Evolutionary conservation across 176 grass and related monocot genomes (phyloP).

Genomic region (Pharus latifolius): DNA sequence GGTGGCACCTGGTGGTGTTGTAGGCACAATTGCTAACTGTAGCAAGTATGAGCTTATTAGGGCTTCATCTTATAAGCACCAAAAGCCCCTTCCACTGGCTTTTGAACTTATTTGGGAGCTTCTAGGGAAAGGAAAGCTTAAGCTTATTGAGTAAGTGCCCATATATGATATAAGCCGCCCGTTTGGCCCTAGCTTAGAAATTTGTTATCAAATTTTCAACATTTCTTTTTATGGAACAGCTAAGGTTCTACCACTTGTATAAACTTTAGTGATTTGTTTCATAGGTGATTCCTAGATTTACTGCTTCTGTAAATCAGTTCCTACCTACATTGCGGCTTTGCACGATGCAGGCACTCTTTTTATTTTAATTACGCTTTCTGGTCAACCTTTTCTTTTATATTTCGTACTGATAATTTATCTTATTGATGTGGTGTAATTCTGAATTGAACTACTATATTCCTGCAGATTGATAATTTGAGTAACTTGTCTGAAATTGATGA

Average conservation of each 20-base stretch:
- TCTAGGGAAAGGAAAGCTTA: too few relatives aligned
- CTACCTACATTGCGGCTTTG: not conserved
- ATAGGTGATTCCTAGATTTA: not conserved
- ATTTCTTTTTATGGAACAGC: not conserved
- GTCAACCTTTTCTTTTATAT: conserved; percentile 10
- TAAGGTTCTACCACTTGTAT: not conserved
- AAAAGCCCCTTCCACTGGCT: too few relatives aligned
- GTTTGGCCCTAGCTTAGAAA: not conserved
- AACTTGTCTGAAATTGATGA: conserved; percentile 86
- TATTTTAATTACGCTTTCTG: not conserved
- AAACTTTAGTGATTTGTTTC: not conserved
- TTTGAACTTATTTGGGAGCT: too few relatives aligned
- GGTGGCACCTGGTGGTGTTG: not conserved
- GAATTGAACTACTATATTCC: conserved; percentile 1
- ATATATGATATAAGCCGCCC: too few relatives aligned
- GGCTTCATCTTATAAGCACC: too few relatives aligned
- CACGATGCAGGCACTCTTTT: too few relatives aligned
- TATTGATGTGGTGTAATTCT: not conserved
- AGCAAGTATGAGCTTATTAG: not conserved
- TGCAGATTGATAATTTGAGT: conserved; percentile 67
- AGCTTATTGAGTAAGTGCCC: too few relatives aligned
- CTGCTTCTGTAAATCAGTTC: not conserved
- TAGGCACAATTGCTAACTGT: not conserved
- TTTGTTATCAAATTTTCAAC: not conserved
- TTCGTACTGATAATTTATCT: not conserved